These are phyloP conservation scores for Crataegus laevigata DNA, from an alignment of 306 rosid species.

Conservation along the genomic window DNA sequence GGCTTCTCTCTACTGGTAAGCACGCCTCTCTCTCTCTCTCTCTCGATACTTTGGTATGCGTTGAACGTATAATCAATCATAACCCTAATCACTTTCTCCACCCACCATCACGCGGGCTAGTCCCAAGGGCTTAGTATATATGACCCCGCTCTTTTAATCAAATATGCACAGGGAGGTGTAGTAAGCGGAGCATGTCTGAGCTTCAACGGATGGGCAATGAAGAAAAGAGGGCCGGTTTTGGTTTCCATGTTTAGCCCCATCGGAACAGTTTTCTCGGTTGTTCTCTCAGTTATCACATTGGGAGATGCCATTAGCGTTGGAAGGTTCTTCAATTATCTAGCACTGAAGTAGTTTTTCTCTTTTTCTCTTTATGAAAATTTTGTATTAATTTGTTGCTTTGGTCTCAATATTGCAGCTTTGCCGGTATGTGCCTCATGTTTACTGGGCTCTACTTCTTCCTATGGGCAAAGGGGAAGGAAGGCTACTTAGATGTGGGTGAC, in stretches of 20 bases:
- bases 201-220: slow-evolving; percentile 84
- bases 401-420: slow-evolving; percentile 43
- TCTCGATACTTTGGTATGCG: background rate
- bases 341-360: background rate
- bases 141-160: background rate
- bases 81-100: background rate
- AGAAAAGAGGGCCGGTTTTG: slow-evolving; percentile 82
- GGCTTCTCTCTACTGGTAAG: slow-evolving; percentile 50
- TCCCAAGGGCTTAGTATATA: background rate
- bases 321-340: slow-evolving; percentile 37
- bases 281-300: slow-evolving; percentile 43
- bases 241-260: slow-evolving; percentile 80
- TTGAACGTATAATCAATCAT: background rate
- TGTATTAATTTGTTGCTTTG: background rate
- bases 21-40: background rate
- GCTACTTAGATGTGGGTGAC: slow-evolving; percentile 23
- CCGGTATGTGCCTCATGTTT: slow-evolving; percentile 75
- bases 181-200: slow-evolving; percentile 57
- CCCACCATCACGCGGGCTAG: too few relatives aligned
- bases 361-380: background rate
- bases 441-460: slow-evolving; percentile 77
- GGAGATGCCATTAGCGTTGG: slow-evolving; percentile 52
- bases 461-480: slow-evolving; percentile 87
- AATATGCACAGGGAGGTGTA: slow-evolving; percentile 48
- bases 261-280: slow-evolving; percentile 59